phyloP scores from a whole-genome alignment of 352 stramenopile species.

The Globisporangium solare region DNA sequence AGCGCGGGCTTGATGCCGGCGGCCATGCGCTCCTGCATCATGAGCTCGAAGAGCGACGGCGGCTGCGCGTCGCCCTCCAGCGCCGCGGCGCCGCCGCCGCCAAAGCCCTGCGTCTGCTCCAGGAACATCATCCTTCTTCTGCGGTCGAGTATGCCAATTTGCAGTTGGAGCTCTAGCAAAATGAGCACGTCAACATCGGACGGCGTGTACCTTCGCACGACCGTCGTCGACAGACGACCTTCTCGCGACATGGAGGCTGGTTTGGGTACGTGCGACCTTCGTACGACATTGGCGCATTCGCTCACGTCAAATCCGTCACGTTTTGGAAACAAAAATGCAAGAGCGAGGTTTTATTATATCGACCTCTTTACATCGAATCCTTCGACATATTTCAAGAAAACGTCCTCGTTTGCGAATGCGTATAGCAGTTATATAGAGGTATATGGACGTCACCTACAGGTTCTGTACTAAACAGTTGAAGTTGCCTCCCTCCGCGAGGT shows the following conservation, averaged over 20 bases:
- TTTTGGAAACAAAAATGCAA: not conserved
- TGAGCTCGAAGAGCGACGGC: slow-evolving; percentile 81
- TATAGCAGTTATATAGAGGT: not conserved
- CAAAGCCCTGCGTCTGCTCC: slow-evolving; percentile 76
- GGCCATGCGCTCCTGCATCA: slow-evolving; percentile 87
- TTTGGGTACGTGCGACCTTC: not conserved
- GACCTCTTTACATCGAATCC: not conserved
- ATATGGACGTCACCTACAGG: not conserved
- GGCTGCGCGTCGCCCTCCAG: slow-evolving; percentile 9
- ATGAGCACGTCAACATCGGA: not conserved
- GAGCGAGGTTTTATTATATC: not conserved
- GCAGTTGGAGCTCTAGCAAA: too few relatives aligned
- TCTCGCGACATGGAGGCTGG: not conserved
- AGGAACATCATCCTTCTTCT: slow-evolving; percentile 60
- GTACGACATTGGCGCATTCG: not conserved
- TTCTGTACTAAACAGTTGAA: slow-evolving; percentile 1
- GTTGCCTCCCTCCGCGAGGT: not conserved
- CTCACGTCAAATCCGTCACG: not conserved
- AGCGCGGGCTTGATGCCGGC: slow-evolving; percentile 65
- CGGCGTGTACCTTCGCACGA: slow-evolving; percentile 1
- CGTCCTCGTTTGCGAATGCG: too few relatives aligned
- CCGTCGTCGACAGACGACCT: not conserved
- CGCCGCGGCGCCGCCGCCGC: slow-evolving; percentile 8
- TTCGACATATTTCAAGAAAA: too few relatives aligned
- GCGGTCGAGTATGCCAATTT: not conserved